Evolutionary conservation across 441 rosid genomes (phyloP).

Genomic region (Erodium moschatum): DNA sequence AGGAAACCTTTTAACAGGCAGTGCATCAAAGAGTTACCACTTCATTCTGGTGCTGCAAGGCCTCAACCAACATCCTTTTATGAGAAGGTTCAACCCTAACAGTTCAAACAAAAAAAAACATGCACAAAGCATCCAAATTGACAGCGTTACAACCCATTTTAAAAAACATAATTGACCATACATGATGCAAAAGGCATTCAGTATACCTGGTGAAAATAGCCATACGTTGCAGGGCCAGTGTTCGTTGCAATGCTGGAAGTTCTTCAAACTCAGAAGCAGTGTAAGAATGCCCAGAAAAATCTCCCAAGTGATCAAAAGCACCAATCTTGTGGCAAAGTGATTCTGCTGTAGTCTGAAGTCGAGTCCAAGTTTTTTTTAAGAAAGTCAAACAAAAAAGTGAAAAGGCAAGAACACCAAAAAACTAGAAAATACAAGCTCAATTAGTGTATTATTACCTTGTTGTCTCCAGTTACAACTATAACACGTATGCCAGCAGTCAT

Average conservation of each 20-base stretch:
- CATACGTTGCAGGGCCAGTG: constrained; percentile 79
- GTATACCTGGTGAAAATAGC: constrained; percentile 77
- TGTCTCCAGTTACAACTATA: constrained; percentile 97
- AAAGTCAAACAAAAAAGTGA: constrained; percentile 16
- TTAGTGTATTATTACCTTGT: constrained; percentile 54
- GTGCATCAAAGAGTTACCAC: constrained; percentile 48
- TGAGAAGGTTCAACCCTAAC: constrained; percentile 95
- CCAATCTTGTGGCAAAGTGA: constrained; percentile 92
- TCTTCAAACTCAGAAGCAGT: constrained; percentile 93
- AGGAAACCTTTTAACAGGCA: neutral
- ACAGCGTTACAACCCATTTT: constrained; percentile 7
- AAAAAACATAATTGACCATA: constrained; percentile 3
- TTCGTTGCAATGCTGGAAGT: constrained; percentile 83
- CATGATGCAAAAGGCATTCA: constrained; percentile 12
- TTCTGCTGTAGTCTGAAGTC: constrained; percentile 88
- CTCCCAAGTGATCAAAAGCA: constrained; percentile 81
- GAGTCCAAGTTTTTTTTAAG: constrained; percentile 25
- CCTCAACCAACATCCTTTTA: constrained; percentile 97
- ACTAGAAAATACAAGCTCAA: constrained; percentile 14
- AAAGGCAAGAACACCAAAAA: constrained; percentile 15
- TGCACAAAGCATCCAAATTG: constrained; percentile 16
- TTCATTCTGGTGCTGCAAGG: constrained; percentile 92
- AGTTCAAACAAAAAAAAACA: constrained; percentile 20
- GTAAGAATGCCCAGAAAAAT: constrained; percentile 70
- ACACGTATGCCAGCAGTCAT: constrained; percentile 99